A percentile compares a stretch with the other conserved stretches of the same genome.
phyloP scores from a whole-genome alignment of 345 rosid genomes.

The Hirschfeldia incana region DNA sequence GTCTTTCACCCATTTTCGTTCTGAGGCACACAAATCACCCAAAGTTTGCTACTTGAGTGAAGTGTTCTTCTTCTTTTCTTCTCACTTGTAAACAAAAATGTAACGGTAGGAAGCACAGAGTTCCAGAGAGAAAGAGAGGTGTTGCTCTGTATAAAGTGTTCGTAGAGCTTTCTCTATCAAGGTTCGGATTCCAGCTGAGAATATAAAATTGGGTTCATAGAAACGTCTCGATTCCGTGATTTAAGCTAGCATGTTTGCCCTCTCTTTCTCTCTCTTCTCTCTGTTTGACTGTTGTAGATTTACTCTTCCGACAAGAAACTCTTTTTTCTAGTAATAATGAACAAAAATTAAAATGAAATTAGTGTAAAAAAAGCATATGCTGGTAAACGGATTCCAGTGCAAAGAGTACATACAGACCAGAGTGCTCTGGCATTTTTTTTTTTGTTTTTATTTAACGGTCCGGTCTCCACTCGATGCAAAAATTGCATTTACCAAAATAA shows the following conservation, averaged over 20 bases:
- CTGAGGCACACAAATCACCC: background rate
- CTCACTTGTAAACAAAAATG: slow-evolving; percentile 16
- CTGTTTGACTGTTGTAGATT: slow-evolving; percentile 34
- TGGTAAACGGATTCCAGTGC: slow-evolving; percentile 21
- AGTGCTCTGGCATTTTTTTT: slow-evolving; percentile 11
- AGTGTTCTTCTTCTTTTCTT: slow-evolving; percentile 24
- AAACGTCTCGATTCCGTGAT: slow-evolving; percentile 41
- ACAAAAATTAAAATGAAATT: background rate
- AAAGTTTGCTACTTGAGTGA: slow-evolving; percentile 8
- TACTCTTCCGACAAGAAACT: slow-evolving; percentile 31
- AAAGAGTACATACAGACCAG: background rate
- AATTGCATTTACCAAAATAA: slow-evolving; percentile 5
- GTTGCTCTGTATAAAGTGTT: slow-evolving; percentile 1
- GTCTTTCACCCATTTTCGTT: slow-evolving; percentile 11
- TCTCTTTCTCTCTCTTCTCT: slow-evolving; percentile 22
- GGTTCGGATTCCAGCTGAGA: slow-evolving; percentile 37
- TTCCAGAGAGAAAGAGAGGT: background rate
- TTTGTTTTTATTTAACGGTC: slow-evolving; percentile 32
- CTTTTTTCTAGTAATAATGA: background rate
- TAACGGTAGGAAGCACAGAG: slow-evolving; percentile 10
- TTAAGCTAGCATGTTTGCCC: slow-evolving; percentile 30
- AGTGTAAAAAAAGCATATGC: background rate
- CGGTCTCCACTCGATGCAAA: slow-evolving; percentile 24
- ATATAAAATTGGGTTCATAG: slow-evolving; percentile 28
- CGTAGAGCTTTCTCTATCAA: slow-evolving; percentile 25